Conservation (phyloP, 768 basidiomycete species). For the Suillus placidus region DNA sequence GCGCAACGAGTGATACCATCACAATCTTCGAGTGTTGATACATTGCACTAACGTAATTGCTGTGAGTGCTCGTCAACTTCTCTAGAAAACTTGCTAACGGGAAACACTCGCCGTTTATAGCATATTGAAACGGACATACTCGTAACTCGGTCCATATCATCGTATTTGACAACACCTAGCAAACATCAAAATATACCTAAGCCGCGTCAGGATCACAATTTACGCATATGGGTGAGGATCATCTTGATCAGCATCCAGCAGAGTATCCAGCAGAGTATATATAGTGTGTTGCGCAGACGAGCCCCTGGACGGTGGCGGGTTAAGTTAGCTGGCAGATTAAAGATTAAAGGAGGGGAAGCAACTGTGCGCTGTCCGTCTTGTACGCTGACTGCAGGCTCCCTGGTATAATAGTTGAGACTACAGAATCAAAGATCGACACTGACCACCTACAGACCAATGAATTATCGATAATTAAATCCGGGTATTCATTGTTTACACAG, state of each 20-base stretch:
- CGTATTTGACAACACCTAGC: neutral
- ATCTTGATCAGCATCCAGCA: neutral
- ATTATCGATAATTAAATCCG: neutral
- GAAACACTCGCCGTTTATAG: neutral
- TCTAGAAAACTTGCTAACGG: neutral
- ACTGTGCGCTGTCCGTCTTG: neutral
- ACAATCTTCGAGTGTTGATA: neutral
- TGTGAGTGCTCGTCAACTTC: neutral
- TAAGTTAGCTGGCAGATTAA: neutral
- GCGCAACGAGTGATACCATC: neutral
- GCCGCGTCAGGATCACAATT: neutral
- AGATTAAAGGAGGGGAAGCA: neutral
- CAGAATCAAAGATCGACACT: neutral
- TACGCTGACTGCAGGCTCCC: neutral
- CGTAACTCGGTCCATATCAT: too few relatives aligned
- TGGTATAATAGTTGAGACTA: neutral
- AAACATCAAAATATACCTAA: neutral
- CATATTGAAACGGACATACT: too few relatives aligned
- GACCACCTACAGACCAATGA: neutral
- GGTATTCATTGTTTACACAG: neutral
- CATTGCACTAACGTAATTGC: neutral
- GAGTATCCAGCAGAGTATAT: neutral
- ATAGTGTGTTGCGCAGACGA: neutral
- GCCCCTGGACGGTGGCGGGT: neutral
- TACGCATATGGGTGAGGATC: neutral